A percentile compares a stretch with the other conserved stretches of the same genome.
Evolutionary conservation across 2,329 filamentous ascomycete genomes (phyloP).

Genomic region (Akanthomyces uredinophilus): DNA sequence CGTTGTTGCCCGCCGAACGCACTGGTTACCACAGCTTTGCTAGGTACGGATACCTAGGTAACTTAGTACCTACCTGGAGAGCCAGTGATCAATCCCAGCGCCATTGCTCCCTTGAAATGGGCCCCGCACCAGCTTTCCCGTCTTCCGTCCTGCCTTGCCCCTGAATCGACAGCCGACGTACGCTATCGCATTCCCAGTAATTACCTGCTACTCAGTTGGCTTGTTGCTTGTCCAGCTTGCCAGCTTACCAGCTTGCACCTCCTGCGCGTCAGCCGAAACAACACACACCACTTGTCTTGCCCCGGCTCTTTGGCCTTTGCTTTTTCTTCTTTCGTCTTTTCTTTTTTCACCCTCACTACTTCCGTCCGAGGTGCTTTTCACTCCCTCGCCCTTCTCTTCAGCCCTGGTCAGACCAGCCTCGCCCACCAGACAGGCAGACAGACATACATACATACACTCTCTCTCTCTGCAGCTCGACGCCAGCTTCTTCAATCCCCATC

Average conservation of each 20-base stretch:
- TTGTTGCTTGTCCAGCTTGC: too few species aligned
- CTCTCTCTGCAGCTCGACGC: not conserved
- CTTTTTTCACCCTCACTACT: not conserved
- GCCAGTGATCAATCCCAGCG: too few species aligned
- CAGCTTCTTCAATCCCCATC: not conserved
- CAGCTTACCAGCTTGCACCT: not conserved
- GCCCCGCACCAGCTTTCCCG: not conserved
- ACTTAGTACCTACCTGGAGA: too few species aligned
- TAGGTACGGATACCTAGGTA: too few species aligned
- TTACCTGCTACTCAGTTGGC: too few species aligned
- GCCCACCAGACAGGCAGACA: not conserved
- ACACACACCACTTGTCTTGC: not conserved
- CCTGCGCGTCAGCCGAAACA: slow-evolving; percentile 4
- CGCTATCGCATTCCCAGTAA: not conserved
- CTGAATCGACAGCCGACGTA: not conserved
- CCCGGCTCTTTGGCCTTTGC: not conserved
- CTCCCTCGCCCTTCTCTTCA: not conserved
- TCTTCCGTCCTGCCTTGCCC: not conserved
- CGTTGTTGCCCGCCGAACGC: too few species aligned
- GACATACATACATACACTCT: not conserved
- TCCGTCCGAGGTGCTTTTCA: not conserved
- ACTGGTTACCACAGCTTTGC: too few species aligned
- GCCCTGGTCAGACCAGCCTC: not conserved
- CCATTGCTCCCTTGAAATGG: not conserved
- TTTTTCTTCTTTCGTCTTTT: slow-evolving; percentile 6